Conservation (phyloP, 306 rosid genomes). For the Sechiopsis laciniata region DNA sequence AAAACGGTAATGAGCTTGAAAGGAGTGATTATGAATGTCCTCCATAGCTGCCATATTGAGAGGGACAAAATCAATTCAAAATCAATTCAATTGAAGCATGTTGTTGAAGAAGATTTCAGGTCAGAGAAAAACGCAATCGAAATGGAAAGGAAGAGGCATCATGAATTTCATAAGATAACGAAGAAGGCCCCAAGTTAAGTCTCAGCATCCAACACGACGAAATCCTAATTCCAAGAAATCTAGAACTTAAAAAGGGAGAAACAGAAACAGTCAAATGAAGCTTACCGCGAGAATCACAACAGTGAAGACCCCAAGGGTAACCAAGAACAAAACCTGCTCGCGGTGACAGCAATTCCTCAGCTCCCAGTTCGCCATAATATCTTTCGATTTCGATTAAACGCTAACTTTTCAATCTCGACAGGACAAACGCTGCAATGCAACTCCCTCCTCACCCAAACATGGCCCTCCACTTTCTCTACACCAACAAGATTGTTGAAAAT, state of each 20-base stretch:
- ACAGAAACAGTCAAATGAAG: background rate
- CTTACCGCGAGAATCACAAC: constrained; percentile 66
- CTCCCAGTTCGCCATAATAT: constrained; percentile 85
- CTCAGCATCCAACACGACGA: background rate
- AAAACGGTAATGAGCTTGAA: constrained; percentile 96
- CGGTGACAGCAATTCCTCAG: constrained; percentile 68
- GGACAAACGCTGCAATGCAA: background rate
- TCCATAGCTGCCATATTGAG: constrained; percentile 58
- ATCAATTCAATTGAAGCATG: background rate
- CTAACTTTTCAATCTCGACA: background rate
- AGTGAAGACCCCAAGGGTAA: constrained; percentile 55
- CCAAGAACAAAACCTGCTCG: constrained; percentile 63
- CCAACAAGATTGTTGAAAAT: background rate
- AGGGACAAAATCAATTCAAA: background rate
- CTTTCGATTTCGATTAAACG: background rate
- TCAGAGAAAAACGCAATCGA: background rate
- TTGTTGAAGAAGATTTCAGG: background rate
- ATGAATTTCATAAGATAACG: background rate
- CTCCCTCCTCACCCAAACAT: background rate
- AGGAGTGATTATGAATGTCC: constrained; percentile 77
- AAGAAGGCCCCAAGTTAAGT: constrained; percentile 6
- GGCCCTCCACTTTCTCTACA: background rate
- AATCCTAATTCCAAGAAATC: background rate
- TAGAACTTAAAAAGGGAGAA: background rate
- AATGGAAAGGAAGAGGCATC: background rate